Conservation (phyloP, 2,329 filamentous ascomycete genomes). For the Bipolaris bicolor region DNA sequence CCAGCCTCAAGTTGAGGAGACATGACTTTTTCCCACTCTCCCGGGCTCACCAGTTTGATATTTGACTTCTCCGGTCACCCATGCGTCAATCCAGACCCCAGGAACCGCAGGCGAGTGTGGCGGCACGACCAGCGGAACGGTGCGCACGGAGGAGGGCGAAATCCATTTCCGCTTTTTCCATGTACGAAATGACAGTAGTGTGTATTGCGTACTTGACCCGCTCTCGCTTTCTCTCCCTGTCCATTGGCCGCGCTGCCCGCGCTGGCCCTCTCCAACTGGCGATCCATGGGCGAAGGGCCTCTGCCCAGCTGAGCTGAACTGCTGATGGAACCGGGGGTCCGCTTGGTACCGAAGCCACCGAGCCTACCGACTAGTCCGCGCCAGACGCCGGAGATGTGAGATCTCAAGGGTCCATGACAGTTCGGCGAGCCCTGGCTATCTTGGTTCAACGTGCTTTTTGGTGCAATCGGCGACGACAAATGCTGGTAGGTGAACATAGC, state of each 20-base stretch:
- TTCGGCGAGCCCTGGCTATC: background rate
- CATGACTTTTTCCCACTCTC: background rate
- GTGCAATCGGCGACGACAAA: background rate
- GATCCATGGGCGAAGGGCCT: background rate
- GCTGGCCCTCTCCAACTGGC: background rate
- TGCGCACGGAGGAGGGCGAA: background rate
- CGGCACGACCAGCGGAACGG: background rate
- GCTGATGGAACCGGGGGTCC: background rate
- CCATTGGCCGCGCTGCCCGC: background rate
- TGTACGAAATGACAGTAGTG: background rate
- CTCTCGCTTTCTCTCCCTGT: background rate
- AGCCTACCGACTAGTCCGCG: background rate
- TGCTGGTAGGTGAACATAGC: background rate
- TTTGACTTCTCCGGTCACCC: background rate
- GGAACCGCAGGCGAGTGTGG: background rate
- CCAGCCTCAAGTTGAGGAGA: background rate
- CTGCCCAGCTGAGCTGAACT: background rate
- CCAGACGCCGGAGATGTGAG: background rate
- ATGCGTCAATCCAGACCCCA: background rate
- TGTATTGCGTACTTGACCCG: background rate
- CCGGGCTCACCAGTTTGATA: background rate
- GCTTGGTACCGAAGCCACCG: background rate
- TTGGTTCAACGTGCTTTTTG: background rate
- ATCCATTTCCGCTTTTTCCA: background rate
- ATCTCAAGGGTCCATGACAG: conserved; percentile 4